phyloP scores from a whole-genome alignment of 2,329 filamentous ascomycete genomes.

The Xylaria polymorpha region DNA sequence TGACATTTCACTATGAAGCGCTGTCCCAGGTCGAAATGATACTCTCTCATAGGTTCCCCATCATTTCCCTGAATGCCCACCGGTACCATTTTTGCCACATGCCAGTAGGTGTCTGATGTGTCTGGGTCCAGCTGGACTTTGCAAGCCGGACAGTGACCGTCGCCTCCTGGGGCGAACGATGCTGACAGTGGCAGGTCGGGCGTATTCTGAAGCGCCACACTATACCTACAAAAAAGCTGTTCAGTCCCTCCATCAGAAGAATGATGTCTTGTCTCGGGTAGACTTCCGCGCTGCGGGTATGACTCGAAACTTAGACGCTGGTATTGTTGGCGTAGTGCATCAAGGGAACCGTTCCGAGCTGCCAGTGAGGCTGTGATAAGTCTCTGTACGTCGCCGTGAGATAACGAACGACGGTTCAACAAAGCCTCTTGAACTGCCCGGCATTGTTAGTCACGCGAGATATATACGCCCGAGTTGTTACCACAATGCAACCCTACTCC shows the following conservation, averaged over 20 bases:
- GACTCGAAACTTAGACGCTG: constrained; percentile 44
- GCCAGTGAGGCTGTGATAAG: constrained; percentile 52
- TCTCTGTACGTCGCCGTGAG: constrained; percentile 46
- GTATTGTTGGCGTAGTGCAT: constrained; percentile 52
- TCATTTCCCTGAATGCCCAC: constrained; percentile 22
- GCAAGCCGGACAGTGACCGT: constrained; percentile 48
- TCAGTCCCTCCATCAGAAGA: constrained; percentile 34
- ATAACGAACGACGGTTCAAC: constrained; percentile 45
- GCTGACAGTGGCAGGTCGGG: constrained; percentile 42
- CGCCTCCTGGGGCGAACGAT: constrained; percentile 39
- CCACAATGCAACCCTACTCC: background rate
- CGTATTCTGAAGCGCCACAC: constrained; percentile 46
- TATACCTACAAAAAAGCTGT: constrained; percentile 51
- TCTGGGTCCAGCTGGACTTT: constrained; percentile 43
- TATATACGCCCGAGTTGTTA: background rate
- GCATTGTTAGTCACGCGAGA: background rate
- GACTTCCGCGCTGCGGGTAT: constrained; percentile 34
- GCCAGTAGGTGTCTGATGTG: constrained; percentile 45
- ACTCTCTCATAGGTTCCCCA: constrained; percentile 43
- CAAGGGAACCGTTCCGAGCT: constrained; percentile 52
- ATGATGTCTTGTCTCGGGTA: constrained; percentile 31
- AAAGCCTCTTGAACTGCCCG: constrained; percentile 52
- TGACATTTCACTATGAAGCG: constrained; percentile 55
- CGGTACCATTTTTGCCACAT: constrained; percentile 45
- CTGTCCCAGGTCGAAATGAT: constrained; percentile 49